Conservation (phyloP, 129 eudicot species). For the Mikania micrantha region DNA sequence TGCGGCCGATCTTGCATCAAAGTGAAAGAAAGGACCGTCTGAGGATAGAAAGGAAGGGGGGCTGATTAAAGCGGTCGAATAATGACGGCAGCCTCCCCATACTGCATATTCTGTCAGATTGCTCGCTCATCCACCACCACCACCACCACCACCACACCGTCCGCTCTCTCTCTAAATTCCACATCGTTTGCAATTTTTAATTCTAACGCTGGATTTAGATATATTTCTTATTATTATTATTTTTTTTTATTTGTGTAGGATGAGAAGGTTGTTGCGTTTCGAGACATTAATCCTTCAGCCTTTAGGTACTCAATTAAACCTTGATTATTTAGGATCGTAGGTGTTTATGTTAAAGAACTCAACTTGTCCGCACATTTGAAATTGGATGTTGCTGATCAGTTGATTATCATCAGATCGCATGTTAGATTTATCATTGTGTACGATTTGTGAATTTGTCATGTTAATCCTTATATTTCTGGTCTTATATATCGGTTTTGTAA, state of each 20-base stretch:
- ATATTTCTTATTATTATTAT: neutral
- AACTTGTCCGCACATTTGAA: neutral
- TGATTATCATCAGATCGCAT: neutral
- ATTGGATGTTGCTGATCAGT: neutral
- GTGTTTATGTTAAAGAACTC: neutral
- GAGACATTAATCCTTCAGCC: conserved; percentile 76
- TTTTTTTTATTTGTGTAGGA: conserved; percentile 39
- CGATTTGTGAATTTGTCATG: neutral
- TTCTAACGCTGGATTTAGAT: neutral
- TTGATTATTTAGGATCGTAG: neutral
- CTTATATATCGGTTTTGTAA: neutral
- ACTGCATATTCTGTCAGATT: conserved; percentile 68
- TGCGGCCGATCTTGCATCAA: no score
- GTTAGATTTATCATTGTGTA: neutral
- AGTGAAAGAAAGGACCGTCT: neutral
- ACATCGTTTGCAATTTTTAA: neutral
- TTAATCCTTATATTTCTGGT: no score
- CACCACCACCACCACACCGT: conserved; percentile 48
- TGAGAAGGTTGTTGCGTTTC: conserved; percentile 70
- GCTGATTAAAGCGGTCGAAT: neutral
- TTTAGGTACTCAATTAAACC: conserved; percentile 33
- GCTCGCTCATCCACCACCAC: conserved; percentile 54
- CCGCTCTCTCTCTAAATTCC: conserved; percentile 3
- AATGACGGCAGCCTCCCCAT: conserved; percentile 29
- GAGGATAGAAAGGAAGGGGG: neutral